A percentile compares a stretch with the other conserved stretches of the same genome.
These are phyloP conservation scores for Berkeleyomyces rouxiae DNA, from an alignment of 2,329 filamentous ascomycete species.

Conservation along the genomic window DNA sequence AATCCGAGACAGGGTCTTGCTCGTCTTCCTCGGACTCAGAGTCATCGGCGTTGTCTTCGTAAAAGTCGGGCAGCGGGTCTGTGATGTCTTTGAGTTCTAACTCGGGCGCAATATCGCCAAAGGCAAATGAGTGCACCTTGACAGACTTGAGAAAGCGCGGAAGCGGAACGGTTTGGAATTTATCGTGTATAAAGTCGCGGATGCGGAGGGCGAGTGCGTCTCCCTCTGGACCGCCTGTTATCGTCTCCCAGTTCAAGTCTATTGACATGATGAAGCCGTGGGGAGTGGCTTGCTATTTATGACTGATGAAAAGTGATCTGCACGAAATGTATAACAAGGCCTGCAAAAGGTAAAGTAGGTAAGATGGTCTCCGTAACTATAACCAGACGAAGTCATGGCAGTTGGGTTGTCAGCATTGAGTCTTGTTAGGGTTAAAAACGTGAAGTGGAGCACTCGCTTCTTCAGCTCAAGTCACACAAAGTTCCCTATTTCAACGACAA, in stretches of 20 bases:
- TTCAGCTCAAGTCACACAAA: no score
- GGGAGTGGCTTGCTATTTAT: neutral
- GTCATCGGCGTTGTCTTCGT: constrained; percentile 54
- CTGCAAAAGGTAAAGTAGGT: no score
- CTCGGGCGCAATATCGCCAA: constrained; percentile 66
- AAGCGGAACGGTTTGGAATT: constrained; percentile 80
- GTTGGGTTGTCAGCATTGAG: no score
- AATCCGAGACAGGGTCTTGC: constrained; percentile 18
- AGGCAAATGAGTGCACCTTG: constrained; percentile 84
- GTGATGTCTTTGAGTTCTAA: constrained; percentile 94
- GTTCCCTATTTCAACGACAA: no score
- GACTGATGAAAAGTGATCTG: neutral
- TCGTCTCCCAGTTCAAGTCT: constrained; percentile 88
- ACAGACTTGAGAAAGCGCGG: constrained; percentile 96
- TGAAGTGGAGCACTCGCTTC: no score
- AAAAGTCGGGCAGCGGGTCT: constrained; percentile 89
- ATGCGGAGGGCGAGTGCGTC: constrained; percentile 70
- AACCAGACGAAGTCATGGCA: no score
- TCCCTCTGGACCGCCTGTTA: constrained; percentile 80
- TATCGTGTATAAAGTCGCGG: constrained; percentile 83
- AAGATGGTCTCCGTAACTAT: no score
- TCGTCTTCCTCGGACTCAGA: constrained; percentile 25
- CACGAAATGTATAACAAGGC: no score
- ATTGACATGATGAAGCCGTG: constrained; percentile 56
- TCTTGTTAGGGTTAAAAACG: no score